Conservation (phyloP, 352 stramenopile species). For the Saprolegnia diclina region DNA sequence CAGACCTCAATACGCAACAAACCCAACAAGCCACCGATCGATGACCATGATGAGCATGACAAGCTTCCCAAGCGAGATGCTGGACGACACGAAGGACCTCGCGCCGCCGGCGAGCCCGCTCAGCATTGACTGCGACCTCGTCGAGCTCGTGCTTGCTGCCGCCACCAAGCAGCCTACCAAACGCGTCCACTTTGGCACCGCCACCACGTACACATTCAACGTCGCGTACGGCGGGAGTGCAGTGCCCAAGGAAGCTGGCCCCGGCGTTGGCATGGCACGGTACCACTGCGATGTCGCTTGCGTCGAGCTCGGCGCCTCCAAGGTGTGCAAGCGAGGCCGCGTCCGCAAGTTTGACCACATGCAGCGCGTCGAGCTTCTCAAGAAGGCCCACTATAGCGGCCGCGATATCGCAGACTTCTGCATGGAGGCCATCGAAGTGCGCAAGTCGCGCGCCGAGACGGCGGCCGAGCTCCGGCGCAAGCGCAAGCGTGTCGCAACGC, state of each 20-base stretch:
- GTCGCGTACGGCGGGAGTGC: conserved; percentile 4
- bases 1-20: not conserved
- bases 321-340: not conserved
- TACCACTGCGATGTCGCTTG: conserved; percentile 1
- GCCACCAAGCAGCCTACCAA: not conserved
- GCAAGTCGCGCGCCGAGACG: conserved; percentile 13
- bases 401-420: conserved; percentile 13
- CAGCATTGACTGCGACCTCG: not conserved
- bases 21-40: not conserved
- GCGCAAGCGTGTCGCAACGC: not conserved
- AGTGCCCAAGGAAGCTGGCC: conserved; percentile 10
- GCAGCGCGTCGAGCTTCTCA: conserved; percentile 17
- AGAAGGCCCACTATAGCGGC: not conserved
- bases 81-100: no score
- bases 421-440: conserved; percentile 18
- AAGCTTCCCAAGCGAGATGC: no score
- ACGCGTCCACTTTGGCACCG: conserved; percentile 5
- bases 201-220: conserved; percentile 20
- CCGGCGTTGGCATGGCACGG: not conserved
- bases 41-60: no score
- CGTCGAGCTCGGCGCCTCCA: not conserved
- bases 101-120: no score
- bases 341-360: conserved; percentile 16
- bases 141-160: not conserved
- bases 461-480: conserved; percentile 7